phyloP scores from a whole-genome alignment of 2,329 filamentous ascomycete species.

The Fusarium sp. region DNA sequence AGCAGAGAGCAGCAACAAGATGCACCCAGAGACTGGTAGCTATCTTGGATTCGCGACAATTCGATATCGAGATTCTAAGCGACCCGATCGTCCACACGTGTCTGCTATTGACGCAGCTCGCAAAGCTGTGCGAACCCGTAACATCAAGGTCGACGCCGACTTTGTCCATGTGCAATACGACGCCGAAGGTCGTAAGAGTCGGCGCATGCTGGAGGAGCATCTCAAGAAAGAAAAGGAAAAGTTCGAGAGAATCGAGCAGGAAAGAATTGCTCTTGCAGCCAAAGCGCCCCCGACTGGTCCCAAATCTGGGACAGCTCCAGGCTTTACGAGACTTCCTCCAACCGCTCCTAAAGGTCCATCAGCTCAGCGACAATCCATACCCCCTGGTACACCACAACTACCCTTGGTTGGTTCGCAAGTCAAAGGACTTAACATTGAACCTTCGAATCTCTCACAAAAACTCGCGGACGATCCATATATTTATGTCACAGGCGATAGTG shows the following conservation, averaged over 20 bases:
- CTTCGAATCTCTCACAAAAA: constrained; percentile 72
- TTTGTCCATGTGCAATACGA: constrained; percentile 88
- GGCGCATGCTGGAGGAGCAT: constrained; percentile 79
- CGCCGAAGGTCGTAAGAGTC: constrained; percentile 85
- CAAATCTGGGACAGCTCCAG: constrained; percentile 46
- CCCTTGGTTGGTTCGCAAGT: constrained; percentile 46
- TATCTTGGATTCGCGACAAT: constrained; percentile 95
- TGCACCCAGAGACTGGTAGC: constrained; percentile 92
- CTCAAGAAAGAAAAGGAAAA: constrained; percentile 76
- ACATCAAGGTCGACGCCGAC: constrained; percentile 81
- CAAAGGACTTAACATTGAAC: constrained; percentile 66
- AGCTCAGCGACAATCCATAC: constrained; percentile 58
- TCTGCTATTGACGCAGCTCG: constrained; percentile 85
- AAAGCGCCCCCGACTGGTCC: constrained; percentile 55
- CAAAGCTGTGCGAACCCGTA: constrained; percentile 79
- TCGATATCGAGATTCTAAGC: constrained; percentile 81
- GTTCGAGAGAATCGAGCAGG: constrained; percentile 66
- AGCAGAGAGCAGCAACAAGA: constrained; percentile 90
- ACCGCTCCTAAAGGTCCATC: constrained; percentile 90
- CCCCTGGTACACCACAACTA: constrained; percentile 46
- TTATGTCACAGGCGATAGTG: constrained; percentile 86
- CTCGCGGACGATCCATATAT: constrained; percentile 87
- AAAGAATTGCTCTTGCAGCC: constrained; percentile 47
- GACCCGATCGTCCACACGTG: constrained; percentile 57
- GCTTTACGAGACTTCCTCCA: constrained; percentile 70